Evolutionary conservation across 768 basidiomycete species (phyloP).

Genomic region (Pholiota microspora): DNA sequence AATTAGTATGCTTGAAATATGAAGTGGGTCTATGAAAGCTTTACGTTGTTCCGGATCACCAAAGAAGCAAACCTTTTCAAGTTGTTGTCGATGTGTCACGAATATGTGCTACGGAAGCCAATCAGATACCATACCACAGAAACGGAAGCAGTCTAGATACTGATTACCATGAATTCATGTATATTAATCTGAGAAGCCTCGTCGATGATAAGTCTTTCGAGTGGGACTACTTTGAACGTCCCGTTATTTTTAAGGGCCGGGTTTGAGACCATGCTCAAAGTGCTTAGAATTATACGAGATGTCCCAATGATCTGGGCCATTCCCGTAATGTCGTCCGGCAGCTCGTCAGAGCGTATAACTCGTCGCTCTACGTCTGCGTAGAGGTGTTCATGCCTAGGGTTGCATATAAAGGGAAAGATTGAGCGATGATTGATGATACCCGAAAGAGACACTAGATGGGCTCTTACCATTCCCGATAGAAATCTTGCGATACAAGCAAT

Average conservation of each 20-base stretch:
- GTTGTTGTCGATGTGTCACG: conserved; percentile 29
- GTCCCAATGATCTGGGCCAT: conserved; percentile 26
- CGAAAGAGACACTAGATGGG: neutral
- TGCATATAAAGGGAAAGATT: neutral
- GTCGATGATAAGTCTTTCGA: conserved; percentile 51
- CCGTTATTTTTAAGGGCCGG: conserved; percentile 32
- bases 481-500: conserved; percentile 46
- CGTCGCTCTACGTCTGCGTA: conserved; percentile 32
- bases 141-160: neutral
- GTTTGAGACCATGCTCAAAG: conserved; percentile 50
- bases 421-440: neutral
- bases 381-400: conserved; percentile 55
- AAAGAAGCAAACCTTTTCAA: conserved; percentile 49
- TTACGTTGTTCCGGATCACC: conserved; percentile 54
- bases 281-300: conserved; percentile 40
- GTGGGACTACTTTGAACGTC: conserved; percentile 35
- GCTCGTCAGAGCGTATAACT: conserved; percentile 41
- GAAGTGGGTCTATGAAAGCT: conserved; percentile 11
- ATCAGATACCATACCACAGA: neutral
- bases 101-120: conserved; percentile 39
- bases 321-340: conserved; percentile 24
- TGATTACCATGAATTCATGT: conserved; percentile 43
- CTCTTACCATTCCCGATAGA: conserved; percentile 43
- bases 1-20: neutral
- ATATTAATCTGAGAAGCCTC: conserved; percentile 53